phyloP scores from a whole-genome alignment of 805 yeast species.

The Ogataea pignaliae region DNA sequence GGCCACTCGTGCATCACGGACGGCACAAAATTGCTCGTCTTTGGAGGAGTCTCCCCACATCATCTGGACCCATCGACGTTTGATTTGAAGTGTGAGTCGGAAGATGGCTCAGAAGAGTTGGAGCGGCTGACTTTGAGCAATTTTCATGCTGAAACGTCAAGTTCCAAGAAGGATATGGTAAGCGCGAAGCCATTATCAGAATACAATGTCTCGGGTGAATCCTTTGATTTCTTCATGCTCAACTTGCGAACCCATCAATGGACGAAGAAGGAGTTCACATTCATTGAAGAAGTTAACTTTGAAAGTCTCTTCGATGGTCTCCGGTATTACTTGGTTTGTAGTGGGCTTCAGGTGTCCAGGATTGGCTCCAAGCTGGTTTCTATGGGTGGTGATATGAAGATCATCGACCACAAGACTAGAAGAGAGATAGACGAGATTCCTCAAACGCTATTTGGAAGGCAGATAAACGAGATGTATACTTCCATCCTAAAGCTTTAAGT shows the following conservation, averaged over 20 bases:
- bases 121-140: background rate
- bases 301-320: background rate
- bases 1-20: slow-evolving; percentile 22
- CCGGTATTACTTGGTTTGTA: background rate
- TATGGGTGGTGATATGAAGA: slow-evolving; percentile 19
- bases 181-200: background rate
- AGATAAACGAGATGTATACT: slow-evolving; percentile 15
- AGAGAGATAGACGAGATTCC: slow-evolving; percentile 1
- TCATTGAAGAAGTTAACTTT: background rate
- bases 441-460: slow-evolving; percentile 10
- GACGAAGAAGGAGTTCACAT: slow-evolving; percentile 12
- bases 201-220: background rate
- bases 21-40: slow-evolving; percentile 16
- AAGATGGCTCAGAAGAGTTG: background rate
- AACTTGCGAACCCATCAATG: slow-evolving; percentile 20
- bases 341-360: slow-evolving; percentile 10
- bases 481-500: slow-evolving; percentile 15
- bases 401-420: slow-evolving; percentile 2
- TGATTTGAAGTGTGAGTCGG: slow-evolving; percentile 1
- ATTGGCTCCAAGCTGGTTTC: slow-evolving; percentile 20
- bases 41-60: slow-evolving; percentile 23
- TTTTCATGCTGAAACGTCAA: background rate
- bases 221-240: slow-evolving; percentile 10
- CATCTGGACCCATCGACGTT: slow-evolving; percentile 6
- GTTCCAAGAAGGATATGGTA: background rate